Evolutionary conservation across 2,329 filamentous ascomycete species (phyloP), one percentile per base, ranked within the genome.

Genomic region (Shiraia bambusicola): DNA sequence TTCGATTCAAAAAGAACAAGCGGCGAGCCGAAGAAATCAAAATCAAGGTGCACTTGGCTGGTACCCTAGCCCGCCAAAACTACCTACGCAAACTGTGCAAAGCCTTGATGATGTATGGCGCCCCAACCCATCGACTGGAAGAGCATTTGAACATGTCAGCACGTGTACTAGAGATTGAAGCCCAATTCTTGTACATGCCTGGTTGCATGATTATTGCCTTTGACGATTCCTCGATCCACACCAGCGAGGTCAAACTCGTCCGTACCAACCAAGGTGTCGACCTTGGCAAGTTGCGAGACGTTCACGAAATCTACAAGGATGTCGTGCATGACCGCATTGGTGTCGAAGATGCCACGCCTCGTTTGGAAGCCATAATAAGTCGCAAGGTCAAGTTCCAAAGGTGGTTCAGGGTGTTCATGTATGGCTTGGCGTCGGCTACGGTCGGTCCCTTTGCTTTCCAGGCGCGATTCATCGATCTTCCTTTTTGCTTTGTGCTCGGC

Each of bases 181-280:
- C 86, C 5, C 89, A 95, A 58, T 95, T 93, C 56, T 72, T 95
- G 15, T 96, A 95, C 63, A 81, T 95, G 22, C 90, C 91, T 0
- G 88, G 88, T 0, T 94, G 88, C 61, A 96, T 96, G 91, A 87
- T 96, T 42, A 86, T 95, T 61, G 92, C 88, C 4, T 95, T 96
- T 60, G 90, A 82, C 59, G 87, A 92, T 66, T 69, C 72, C 4
- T 71, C 76, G 0, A 88, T 86, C 0, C 86, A 90, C 59, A 90
- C 87, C 0, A 85, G 85, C n/a, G 86, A 89, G 61, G 86, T 90
- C 48, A 87, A 88, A 69, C 77, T 90, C 24, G 82, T 90, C 6
- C 79, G 83, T 10, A 78, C 81, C 0, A 70, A 72, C 0, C 85
- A 88, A 56, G 86, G 85, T 2, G 77, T 91, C 8, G 82, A 91